Percentiles rank a stretch among this genome's conserved stretches.
phyloP scores from a whole-genome alignment of 2,329 filamentous ascomycete species.

The Orbilia quercus region DNA sequence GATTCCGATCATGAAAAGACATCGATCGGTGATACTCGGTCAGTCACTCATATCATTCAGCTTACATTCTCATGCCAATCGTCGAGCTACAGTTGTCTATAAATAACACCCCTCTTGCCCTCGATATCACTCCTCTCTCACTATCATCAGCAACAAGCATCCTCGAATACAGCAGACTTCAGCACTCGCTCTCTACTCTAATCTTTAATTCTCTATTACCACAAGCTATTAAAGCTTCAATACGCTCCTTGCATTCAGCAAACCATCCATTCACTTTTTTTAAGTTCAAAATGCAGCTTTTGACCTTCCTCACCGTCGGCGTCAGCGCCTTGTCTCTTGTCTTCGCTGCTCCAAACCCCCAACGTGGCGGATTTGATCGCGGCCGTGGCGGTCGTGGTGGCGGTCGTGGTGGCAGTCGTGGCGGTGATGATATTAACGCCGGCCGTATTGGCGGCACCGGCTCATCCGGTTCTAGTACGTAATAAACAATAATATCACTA shows the following conservation, averaged over 20 bases:
- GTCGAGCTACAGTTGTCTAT: constrained; percentile 17
- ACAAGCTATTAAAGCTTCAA: constrained; percentile 23
- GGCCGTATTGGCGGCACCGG: constrained; percentile 52
- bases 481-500: neutral
- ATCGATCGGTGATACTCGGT: constrained; percentile 5
- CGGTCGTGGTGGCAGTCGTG: constrained; percentile 4
- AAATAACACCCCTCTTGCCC: constrained; percentile 12
- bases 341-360: constrained; percentile 34
- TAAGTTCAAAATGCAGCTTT: constrained; percentile 53
- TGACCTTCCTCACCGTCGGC: constrained; percentile 39
- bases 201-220: constrained; percentile 15
- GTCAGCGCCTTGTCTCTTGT: constrained; percentile 43
- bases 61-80: neutral
- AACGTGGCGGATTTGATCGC: constrained; percentile 2
- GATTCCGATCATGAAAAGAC: neutral
- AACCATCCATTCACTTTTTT: constrained; percentile 2
- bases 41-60: neutral
- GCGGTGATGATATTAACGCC: constrained; percentile 14
- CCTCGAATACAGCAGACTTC: neutral
- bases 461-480: constrained; percentile 28
- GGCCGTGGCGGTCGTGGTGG: constrained; percentile 11
- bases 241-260: constrained; percentile 22
- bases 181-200: constrained; percentile 20
- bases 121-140: constrained; percentile 5
- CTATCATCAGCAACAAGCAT: constrained; percentile 28